Evolutionary conservation across 148 eudicot genomes (phyloP), one percentile per base, ranked within the genome.

Genomic region (Arbutus unedo): DNA sequence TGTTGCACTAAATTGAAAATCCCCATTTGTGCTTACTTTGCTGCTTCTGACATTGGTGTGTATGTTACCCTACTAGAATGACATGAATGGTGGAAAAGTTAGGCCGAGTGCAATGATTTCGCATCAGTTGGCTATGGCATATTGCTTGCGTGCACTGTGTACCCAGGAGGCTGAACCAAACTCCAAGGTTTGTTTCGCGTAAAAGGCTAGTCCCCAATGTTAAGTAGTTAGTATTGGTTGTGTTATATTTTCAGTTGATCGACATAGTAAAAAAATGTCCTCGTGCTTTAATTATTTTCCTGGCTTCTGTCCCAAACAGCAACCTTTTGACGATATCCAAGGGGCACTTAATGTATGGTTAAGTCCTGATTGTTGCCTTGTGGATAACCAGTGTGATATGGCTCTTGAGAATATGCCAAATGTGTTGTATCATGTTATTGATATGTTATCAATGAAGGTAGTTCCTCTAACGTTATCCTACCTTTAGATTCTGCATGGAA

Each of bases 391-490:
- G 79, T 81, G 84, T 86, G 88, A 84, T 72, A 68, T 62, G 79
- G 88, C 84, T 82, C 87, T 59, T 79, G 91, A 87, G 70, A 85
- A 88, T 81, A 79, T 90, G 81, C 81, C 90, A 85, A 84, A 57
- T 84, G 77, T 94, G 88, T 84, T 94, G 85, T 90, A 92, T 84
- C 92, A 94, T 79, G 81, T 90, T 70, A 79, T 89, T 81, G 99
- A 96, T 88, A 87, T 96, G 86, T 78, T 93, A 89, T 94, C 98
- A 59, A 75, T 96, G 16, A 94, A 93, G 97, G 99, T 96, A 75
- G 67, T 70, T 68, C 81, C 76, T 76, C 25, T 57, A 51, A 68
- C 79, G 38, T 82, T 74, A 75, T 45, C 14, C 15, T 19, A 72
- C 13, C 79, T 83, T 21, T 5, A 25, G 51, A 43, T 82, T 74